Percentiles rank a stretch among this genome's conserved stretches.
These are phyloP conservation scores for Vaccinium vitisidaea DNA, from an alignment of 148 eudicot species.

Conservation along the genomic window DNA sequence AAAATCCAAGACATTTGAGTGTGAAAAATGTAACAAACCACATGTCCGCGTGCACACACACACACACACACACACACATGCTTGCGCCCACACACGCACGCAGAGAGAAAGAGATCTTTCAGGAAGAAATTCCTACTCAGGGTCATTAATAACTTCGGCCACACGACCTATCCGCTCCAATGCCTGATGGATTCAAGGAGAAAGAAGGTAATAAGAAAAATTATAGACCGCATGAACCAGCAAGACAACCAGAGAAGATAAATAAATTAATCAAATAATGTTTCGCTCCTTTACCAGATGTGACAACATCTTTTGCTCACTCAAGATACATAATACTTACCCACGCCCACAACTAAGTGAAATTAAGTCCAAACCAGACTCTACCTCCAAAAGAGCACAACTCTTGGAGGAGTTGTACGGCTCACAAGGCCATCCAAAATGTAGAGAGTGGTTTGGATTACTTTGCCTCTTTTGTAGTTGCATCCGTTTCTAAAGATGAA, in stretches of 20 bases:
- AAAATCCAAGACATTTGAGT: background rate
- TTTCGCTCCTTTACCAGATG: background rate
- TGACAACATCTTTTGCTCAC: constrained; percentile 2
- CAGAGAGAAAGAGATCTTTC: background rate
- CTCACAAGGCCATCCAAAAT: background rate
- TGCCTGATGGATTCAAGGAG: constrained; percentile 52
- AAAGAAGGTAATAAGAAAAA: background rate
- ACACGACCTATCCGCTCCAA: constrained; percentile 86
- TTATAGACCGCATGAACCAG: background rate
- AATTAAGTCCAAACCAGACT: background rate
- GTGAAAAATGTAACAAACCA: background rate
- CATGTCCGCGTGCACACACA: background rate
- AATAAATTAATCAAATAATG: background rate
- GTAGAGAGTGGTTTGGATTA: background rate
- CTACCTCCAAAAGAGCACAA: background rate
- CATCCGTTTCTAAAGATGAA: background rate
- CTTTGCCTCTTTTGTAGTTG: background rate
- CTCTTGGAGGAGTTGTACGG: background rate
- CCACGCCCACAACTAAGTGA: background rate
- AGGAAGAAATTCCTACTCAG: constrained; percentile 65
- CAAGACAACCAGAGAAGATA: background rate
- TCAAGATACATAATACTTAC: background rate
- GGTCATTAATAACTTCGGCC: constrained; percentile 89
- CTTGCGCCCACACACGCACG: background rate
- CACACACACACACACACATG: background rate